Evolutionary conservation across 257 asterid species (phyloP).

Genomic region (Jacaranda copaia): DNA sequence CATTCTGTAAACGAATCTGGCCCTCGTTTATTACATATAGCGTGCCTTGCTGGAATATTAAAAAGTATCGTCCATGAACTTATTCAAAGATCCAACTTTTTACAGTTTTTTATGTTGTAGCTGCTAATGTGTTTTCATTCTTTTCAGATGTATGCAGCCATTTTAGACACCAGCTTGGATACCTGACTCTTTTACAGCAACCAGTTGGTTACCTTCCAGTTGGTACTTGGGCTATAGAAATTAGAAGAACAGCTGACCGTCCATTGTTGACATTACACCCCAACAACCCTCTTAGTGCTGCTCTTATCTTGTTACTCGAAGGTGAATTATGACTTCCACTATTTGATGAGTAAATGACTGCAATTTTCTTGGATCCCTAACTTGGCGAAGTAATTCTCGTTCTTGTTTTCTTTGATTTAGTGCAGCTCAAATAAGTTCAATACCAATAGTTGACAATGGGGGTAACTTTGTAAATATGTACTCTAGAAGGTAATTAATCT

Average conservation of each 20-base stretch:
- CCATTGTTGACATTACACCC: slow-evolving; percentile 53
- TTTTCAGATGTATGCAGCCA: slow-evolving; percentile 64
- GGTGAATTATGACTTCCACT: slow-evolving; percentile 44
- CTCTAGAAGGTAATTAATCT: slow-evolving; percentile 60
- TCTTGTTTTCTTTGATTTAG: slow-evolving; percentile 29
- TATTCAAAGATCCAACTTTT: slow-evolving; percentile 6
- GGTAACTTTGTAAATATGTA: slow-evolving; percentile 60
- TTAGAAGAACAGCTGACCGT: slow-evolving; percentile 46
- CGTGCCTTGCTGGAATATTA: slow-evolving; percentile 65
- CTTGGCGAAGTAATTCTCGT: slow-evolving; percentile 31
- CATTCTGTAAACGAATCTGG: slow-evolving; percentile 54
- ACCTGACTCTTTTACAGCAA: slow-evolving; percentile 63
- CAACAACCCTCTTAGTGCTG: slow-evolving; percentile 51
- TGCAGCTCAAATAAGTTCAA: slow-evolving; percentile 70
- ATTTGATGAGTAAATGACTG: neutral
- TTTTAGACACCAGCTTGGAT: slow-evolving; percentile 54
- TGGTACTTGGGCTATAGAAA: slow-evolving; percentile 64
- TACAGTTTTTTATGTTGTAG: neutral
- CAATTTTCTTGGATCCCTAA: neutral
- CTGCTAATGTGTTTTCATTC: slow-evolving; percentile 7
- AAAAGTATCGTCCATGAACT: slow-evolving; percentile 42
- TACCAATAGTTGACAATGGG: slow-evolving; percentile 61
- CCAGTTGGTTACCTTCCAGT: slow-evolving; percentile 63
- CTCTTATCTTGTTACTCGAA: slow-evolving; percentile 63
- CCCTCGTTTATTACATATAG: slow-evolving; percentile 56